Base-by-base conservation (phyloP, 495 filamentous ascomycete species). In the Aspergillus wentii region DNA sequence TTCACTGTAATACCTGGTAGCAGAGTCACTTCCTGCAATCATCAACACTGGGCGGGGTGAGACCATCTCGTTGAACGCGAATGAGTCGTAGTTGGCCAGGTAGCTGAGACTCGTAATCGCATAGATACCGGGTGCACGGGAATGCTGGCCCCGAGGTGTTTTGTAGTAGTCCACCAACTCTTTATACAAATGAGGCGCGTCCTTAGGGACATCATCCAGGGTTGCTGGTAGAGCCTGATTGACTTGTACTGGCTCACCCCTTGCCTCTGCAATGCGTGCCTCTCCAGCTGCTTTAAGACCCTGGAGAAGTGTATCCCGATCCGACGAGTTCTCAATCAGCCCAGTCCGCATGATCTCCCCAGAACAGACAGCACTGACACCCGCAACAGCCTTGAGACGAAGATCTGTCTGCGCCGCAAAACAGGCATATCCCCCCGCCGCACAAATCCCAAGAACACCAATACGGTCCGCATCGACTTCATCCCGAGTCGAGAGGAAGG, bases 391-490 rank as follows among this genome's bases (percentile, higher is more conserved):
- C 22, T 54, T 59, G 31, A 68, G 62, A 17, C 63, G 52, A 6
- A 22, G 17, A 29, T 68, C 61, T 0, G 59, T 53, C 39, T 62
- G 51, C 6, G 61, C 49, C 2, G 63, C 57, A 29, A 41, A 57
- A 3, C 46, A 35, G 4, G 46, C 52, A 35, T 59, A 64, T 10
- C 51, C 57, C 8, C 59, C 59, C 1, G 48, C 49, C 8, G 46
- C 62, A 38, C 61, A 67, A 27, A 67, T 60, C 10, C 62, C 62
- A 8, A 67, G 47, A 3, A 44, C 59, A 10, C 62, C 62, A 19
- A 67, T 64, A 5, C 43, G 34, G 3, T 48, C 39, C 4, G 41
- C 10, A 33, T 64, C 44, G 19, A 64, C 57, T 3, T 51, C 45
- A n/a, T 37, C 18, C 4, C 33, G 44, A 11, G 41, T 51, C 11